phyloP scores from a whole-genome alignment of 768 basidiomycete genomes.

The Coprinopsis strossmayeri region DNA sequence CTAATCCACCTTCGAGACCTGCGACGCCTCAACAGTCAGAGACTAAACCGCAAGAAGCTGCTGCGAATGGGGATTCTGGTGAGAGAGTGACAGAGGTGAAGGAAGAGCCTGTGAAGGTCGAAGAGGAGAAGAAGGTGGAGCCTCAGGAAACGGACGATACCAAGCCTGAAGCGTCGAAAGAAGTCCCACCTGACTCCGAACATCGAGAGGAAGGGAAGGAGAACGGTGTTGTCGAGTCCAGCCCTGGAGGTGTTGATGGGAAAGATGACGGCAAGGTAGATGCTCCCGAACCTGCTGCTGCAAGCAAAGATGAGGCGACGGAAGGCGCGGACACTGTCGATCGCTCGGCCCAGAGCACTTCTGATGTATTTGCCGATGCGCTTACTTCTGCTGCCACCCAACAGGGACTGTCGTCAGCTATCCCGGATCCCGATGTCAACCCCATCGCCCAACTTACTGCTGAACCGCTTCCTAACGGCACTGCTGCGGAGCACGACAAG shows the following conservation, averaged over 20 bases:
- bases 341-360: constrained; percentile 5
- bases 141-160: too few relatives aligned
- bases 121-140: too few relatives aligned
- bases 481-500: not conserved
- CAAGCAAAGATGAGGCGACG: not conserved
- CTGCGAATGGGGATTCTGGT: too few relatives aligned
- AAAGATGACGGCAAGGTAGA: not conserved
- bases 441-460: not conserved
- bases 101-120: too few relatives aligned
- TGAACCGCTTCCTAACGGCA: not conserved
- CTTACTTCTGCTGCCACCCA: not conserved
- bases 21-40: constrained; percentile 18
- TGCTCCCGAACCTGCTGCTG: constrained; percentile 6
- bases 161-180: too few relatives aligned
- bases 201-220: not conserved
- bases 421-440: not conserved
- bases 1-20: constrained; percentile 20
- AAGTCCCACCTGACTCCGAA: too few relatives aligned
- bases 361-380: constrained; percentile 17
- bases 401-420: not conserved
- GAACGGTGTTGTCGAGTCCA: not conserved
- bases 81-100: too few relatives aligned
- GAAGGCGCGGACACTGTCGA: not conserved
- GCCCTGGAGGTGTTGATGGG: not conserved
- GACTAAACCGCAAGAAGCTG: not conserved